Base-by-base conservation (phyloP, 257 asterid species). In the Handroanthus guayacan region DNA sequence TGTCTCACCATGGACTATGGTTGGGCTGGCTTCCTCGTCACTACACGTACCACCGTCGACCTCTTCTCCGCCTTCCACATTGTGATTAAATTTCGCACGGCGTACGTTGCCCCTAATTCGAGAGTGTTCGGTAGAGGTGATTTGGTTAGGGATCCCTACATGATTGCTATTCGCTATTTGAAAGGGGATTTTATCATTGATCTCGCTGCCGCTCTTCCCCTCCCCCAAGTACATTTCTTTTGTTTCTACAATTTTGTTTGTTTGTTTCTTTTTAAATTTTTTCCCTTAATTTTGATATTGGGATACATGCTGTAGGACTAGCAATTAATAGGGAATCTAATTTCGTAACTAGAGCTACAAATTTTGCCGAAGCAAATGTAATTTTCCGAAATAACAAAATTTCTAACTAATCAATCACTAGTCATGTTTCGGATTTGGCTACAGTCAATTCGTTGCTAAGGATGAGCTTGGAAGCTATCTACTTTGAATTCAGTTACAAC, bases 91-190 rank as follows among this genome's bases (percentile, higher is more conserved):
- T 95, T 95, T 65, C 84, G 98, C 47, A 95, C 98, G 2, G 89
- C 96, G 17, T 92, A 81, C 50, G 82, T 91, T 10, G 84, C 89
- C 7, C 88, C 88, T 1, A 85, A 86, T 50, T 83, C 99, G 0
- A 65, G 98, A 41, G 96, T 95, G 36, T 92, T 95, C 48, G 99
- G 98, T 9, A 78, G 91, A 51, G 99, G 99, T 1, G 99, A 95
- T 54, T 82, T 95, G 78, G 96, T 95, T 16, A 78, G 74, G 72
- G 93, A 95, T 81, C 79, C 84, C 1, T 14, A 34, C 55, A 69
- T 60, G 82, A 95, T 95, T 6, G 97, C 96, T 9, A 2, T 65
- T 5, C 84, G 91, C 41, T 94, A 94, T 58, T 16, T 94, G 75
- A 90, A 80, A 39, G 82, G 83, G 34, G 91, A 87, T 77, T 91